A percentile compares a stretch with the other conserved stretches of the same genome.
These are phyloP conservation scores for Ustilago esculenta DNA, from an alignment of 1,284 basidiomycete genomes.

Conservation along the genomic window DNA sequence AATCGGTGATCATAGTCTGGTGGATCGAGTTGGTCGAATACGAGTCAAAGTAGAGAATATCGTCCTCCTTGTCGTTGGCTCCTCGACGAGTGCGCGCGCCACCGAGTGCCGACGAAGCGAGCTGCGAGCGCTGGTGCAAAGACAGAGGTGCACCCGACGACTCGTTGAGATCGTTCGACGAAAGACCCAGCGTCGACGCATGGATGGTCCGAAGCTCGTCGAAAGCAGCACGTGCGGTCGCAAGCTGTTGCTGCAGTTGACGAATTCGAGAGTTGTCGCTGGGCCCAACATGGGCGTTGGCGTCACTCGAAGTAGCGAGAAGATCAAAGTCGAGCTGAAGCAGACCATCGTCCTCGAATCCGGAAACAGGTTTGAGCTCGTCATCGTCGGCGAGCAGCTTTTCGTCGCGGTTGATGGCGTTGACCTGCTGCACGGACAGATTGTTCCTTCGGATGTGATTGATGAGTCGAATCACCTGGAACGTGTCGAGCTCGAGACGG, in stretches of 20 bases:
- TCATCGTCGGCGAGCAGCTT: slow-evolving; percentile 49
- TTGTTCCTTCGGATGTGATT: slow-evolving; percentile 56
- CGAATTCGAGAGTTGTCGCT: slow-evolving; percentile 7
- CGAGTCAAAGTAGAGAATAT: slow-evolving; percentile 92
- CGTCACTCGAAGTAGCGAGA: background rate
- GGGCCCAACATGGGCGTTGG: background rate
- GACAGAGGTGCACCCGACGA: slow-evolving; percentile 2
- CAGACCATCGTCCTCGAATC: slow-evolving; percentile 63
- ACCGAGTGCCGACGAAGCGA: slow-evolving; percentile 14
- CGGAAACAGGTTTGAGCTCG: slow-evolving; percentile 60
- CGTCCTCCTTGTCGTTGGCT: slow-evolving; percentile 71
- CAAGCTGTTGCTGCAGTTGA: slow-evolving; percentile 50
- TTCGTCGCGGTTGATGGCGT: slow-evolving; percentile 22
- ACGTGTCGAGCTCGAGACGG: slow-evolving; percentile 49
- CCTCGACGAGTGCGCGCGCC: slow-evolving; percentile 16
- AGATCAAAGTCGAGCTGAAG: slow-evolving; percentile 62
- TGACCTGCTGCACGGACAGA: slow-evolving; percentile 25
- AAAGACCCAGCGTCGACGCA: slow-evolving; percentile 35
- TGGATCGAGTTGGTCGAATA: slow-evolving; percentile 86
- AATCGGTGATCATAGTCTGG: slow-evolving; percentile 77
- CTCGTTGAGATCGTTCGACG: slow-evolving; percentile 19
- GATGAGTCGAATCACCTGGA: slow-evolving; percentile 63
- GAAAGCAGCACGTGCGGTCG: slow-evolving; percentile 39
- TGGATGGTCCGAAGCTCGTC: slow-evolving; percentile 53
- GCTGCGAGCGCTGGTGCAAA: slow-evolving; percentile 5